Conservation (phyloP, 768 basidiomycete species). For the Clathrus columnatus region DNA sequence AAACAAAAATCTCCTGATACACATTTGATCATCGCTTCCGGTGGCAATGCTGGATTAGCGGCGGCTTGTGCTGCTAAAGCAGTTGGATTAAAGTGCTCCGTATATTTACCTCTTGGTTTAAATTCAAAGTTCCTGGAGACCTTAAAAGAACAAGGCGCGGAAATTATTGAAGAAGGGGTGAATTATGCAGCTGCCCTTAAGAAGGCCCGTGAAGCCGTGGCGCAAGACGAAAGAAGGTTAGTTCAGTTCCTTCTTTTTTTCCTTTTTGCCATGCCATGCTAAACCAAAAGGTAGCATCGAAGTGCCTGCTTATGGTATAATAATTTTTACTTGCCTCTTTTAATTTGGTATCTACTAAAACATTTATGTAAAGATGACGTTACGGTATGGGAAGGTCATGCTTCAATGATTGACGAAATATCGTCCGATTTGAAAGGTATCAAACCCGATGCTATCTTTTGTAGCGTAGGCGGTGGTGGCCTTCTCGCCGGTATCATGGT, state of each 20-base stretch:
- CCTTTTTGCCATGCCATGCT: neutral
- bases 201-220: constrained; percentile 40
- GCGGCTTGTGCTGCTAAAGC: constrained; percentile 52
- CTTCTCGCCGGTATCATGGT: constrained; percentile 59
- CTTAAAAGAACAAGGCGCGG: constrained; percentile 45
- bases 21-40: constrained; percentile 63
- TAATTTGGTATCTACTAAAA: neutral
- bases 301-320: constrained; percentile 48
- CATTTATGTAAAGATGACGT: constrained; percentile 38
- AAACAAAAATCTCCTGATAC: constrained; percentile 36
- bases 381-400: constrained; percentile 65
- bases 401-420: constrained; percentile 65
- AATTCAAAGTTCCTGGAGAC: constrained; percentile 20
- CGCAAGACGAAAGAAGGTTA: constrained; percentile 43
- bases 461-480: constrained; percentile 71
- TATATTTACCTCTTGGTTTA: constrained; percentile 55
- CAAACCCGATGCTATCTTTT: constrained; percentile 65
- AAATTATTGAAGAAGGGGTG: constrained; percentile 48
- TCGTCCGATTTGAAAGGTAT: constrained; percentile 35
- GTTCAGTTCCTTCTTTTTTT: constrained; percentile 17
- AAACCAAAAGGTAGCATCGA: constrained; percentile 37
- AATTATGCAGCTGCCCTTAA: constrained; percentile 50
- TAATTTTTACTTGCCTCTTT: neutral
- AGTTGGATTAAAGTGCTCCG: constrained; percentile 51
- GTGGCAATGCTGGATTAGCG: constrained; percentile 76